Percentiles rank a stretch among this genome's conserved stretches.
phyloP scores from a whole-genome alignment of 2,329 filamentous ascomycete species.

The Lojkania enalia region DNA sequence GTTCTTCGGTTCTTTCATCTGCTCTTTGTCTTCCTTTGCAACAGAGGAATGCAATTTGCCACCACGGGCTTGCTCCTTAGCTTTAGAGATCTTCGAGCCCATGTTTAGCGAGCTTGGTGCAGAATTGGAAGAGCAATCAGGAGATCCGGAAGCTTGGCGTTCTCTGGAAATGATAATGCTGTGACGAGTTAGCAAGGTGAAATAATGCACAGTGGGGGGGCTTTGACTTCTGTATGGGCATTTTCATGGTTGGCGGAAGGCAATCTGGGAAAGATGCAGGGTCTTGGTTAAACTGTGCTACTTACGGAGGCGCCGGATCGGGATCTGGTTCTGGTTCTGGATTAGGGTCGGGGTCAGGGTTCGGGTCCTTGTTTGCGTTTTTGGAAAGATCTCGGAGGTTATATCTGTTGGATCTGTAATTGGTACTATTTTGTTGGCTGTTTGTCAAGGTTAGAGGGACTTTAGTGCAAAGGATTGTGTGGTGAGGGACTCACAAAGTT shows the following conservation, averaged over 20 bases:
- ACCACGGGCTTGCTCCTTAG: conserved; percentile 21
- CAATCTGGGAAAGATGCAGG: no score
- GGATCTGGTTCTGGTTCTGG: conserved; percentile 6
- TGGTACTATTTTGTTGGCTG: not conserved
- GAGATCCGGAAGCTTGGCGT: not conserved
- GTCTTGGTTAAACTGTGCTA: not conserved
- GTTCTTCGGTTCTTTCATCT: conserved; percentile 40
- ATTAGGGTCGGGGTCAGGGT: conserved; percentile 1
- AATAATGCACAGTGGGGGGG: no score
- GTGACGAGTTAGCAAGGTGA: not conserved
- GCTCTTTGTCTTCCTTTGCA: conserved; percentile 33
- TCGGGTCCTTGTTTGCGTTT: not conserved
- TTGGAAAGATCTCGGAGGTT: not conserved
- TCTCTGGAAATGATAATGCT: not conserved
- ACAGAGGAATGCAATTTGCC: conserved; percentile 32
- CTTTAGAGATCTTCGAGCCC: conserved; percentile 38
- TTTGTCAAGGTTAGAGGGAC: conserved; percentile 9
- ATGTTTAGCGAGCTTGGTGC: conserved; percentile 16
- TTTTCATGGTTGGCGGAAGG: not conserved
- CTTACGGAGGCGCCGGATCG: conserved; percentile 11
- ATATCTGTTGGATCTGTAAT: not conserved
- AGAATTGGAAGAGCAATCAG: not conserved
- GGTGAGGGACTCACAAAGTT: not conserved
- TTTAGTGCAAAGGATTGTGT: not conserved
- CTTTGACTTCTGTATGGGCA: no score